Evolutionary conservation across 768 basidiomycete species (phyloP).

Genomic region (Tulasnella sp.): DNA sequence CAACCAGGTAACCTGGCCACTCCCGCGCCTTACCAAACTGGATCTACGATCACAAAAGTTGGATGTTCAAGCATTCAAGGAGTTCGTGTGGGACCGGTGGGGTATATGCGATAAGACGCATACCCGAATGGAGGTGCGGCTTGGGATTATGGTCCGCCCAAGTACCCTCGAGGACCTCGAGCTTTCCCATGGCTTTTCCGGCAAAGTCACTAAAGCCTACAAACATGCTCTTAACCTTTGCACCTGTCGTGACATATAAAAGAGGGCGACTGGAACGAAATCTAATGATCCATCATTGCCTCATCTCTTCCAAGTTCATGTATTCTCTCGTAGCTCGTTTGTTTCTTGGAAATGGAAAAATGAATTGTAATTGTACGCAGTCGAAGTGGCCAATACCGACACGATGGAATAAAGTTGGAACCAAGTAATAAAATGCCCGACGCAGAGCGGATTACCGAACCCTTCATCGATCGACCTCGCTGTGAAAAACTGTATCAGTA

Average conservation of each 20-base stretch:
- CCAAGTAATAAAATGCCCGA: not conserved
- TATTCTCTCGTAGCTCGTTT: no score
- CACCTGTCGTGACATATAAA: no score
- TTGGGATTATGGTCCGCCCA: no score
- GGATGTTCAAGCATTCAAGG: not conserved
- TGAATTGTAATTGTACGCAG: not conserved
- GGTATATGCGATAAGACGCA: not conserved
- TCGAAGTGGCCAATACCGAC: not conserved
- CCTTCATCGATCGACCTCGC: slow-evolving; percentile 7
- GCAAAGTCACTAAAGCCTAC: no score
- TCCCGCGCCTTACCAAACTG: not conserved
- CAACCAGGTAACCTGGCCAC: not conserved
- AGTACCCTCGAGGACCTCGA: no score
- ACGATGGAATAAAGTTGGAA: not conserved
- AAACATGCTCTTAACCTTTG: no score
- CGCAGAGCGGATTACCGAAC: not conserved
- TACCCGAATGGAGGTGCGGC: not conserved
- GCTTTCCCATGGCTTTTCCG: no score
- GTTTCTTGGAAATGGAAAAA: not conserved
- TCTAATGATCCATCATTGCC: no score
- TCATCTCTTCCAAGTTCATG: no score
- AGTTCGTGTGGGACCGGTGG: not conserved
- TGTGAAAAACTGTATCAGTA: not conserved
- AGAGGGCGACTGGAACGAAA: no score
- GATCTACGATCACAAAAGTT: not conserved